phyloP scores from a whole-genome alignment of 176 grass and related monocot genomes.

The Avena eriantha region DNA sequence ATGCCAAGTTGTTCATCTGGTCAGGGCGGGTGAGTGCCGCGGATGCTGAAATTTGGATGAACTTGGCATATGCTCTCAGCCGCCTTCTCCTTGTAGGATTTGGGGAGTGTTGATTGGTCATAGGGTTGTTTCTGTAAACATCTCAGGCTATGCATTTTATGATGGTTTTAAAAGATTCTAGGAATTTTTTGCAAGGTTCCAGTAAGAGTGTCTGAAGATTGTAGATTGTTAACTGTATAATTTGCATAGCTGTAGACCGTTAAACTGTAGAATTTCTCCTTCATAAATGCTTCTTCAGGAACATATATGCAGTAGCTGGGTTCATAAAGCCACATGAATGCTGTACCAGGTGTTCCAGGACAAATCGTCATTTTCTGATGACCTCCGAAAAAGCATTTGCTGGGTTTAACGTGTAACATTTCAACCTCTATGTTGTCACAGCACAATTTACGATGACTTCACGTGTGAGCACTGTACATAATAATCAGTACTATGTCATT shows the following conservation, averaged over 20 bases:
- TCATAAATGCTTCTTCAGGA: conserved; percentile 4
- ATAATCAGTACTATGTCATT: not conserved
- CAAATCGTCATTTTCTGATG: not conserved
- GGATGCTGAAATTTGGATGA: conserved; percentile 41
- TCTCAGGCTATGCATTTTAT: conserved; percentile 5
- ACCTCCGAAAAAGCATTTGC: not conserved
- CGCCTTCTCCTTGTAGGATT: conserved; percentile 34
- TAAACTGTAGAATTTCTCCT: conserved; percentile 8
- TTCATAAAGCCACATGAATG: not conserved
- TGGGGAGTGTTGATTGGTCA: not conserved
- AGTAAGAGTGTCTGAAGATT: not conserved
- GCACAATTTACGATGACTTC: not conserved
- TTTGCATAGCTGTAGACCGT: conserved; percentile 22
- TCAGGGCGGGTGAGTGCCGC: not conserved
- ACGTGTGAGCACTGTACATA: not conserved
- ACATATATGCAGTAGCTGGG: not conserved
- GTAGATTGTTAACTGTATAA: conserved; percentile 36
- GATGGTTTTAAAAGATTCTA: conserved; percentile 35
- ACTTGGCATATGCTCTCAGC: not conserved
- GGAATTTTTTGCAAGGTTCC: conserved; percentile 30
- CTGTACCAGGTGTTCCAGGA: not conserved
- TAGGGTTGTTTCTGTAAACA: conserved; percentile 33
- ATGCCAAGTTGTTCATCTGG: not conserved
- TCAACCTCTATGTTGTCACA: not conserved
- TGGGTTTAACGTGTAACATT: not conserved